Evolutionary conservation across 2,329 filamentous ascomycete genomes (phyloP).

Genomic region (Drechslerella stenobrocha): DNA sequence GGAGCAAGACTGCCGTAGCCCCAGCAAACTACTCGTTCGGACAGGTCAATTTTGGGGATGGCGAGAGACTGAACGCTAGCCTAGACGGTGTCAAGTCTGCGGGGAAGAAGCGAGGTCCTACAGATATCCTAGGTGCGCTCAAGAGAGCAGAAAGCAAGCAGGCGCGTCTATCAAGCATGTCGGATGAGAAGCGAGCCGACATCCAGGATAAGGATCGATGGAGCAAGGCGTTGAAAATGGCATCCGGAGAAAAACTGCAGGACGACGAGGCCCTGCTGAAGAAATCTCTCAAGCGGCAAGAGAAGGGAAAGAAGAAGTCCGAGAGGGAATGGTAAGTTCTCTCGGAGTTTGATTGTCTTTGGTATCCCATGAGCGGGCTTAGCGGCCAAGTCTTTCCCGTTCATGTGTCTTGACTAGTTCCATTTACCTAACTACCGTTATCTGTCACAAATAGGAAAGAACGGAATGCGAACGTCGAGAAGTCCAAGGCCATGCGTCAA

Average conservation of each 20-base stretch:
- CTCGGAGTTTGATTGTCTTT: not conserved
- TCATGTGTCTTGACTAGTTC: conserved; percentile 20
- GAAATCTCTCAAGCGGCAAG: conserved; percentile 92
- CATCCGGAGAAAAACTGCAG: conserved; percentile 83
- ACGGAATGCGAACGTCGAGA: conserved; percentile 70
- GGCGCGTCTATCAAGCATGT: conserved; percentile 73
- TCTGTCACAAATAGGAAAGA: conserved; percentile 59
- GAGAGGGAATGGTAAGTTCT: conserved; percentile 73
- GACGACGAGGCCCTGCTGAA: conserved; percentile 86
- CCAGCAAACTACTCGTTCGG: conserved; percentile 80
- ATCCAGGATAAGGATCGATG: conserved; percentile 92
- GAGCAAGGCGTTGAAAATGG: conserved; percentile 85
- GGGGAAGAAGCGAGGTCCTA: conserved; percentile 77
- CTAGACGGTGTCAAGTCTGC: conserved; percentile 66
- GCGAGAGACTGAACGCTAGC: conserved; percentile 74
- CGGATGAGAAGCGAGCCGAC: conserved; percentile 78
- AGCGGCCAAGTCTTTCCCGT: conserved; percentile 20
- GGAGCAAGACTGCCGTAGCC: conserved; percentile 64
- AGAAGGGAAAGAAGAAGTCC: conserved; percentile 85
- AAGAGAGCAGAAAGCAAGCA: conserved; percentile 83
- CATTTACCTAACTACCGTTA: conserved; percentile 24
- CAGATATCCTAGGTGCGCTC: conserved; percentile 83
- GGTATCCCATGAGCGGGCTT: not conserved
- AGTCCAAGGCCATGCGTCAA: conserved; percentile 76
- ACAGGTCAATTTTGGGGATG: conserved; percentile 86